These are phyloP conservation scores for Kodamaea sagamina DNA, from an alignment of 805 yeast genomes.

Conservation along the genomic window DNA sequence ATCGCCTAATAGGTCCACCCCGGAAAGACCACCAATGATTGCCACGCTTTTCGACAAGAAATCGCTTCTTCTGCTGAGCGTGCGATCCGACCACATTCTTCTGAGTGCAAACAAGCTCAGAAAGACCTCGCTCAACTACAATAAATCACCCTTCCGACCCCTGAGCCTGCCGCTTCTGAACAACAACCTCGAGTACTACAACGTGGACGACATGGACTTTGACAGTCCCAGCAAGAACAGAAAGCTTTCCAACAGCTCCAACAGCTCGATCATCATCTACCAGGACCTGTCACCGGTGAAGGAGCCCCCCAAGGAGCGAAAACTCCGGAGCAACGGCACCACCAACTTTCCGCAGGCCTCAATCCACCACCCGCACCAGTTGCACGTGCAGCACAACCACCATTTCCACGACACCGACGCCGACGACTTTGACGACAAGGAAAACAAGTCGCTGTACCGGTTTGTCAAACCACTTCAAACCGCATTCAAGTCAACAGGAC, in stretches of 20 bases:
- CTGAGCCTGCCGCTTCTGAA: constrained; percentile 15
- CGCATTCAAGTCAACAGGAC: constrained; percentile 76
- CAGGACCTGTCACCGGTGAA: constrained; percentile 23
- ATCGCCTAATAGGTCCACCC: constrained; percentile 30
- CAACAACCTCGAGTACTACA: constrained; percentile 24
- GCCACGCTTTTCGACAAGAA: constrained; percentile 4
- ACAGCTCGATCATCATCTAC: constrained; percentile 24
- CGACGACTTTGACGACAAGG: constrained; percentile 41
- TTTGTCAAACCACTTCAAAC: constrained; percentile 83
- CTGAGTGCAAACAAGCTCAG: constrained; percentile 15
- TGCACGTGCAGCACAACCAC: neutral
- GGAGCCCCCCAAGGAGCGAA: constrained; percentile 3
- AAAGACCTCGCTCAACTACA: constrained; percentile 16
- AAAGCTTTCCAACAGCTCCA: constrained; percentile 25
- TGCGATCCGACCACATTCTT: constrained; percentile 2
- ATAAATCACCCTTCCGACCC: constrained; percentile 18
- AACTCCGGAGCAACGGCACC: constrained; percentile 6
- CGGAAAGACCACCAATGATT: constrained; percentile 16
- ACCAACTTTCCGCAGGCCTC: constrained; percentile 5
- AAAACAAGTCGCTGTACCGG: constrained; percentile 50
- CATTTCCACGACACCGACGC: neutral
- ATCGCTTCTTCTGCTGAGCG: constrained; percentile 4
- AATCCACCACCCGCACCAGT: neutral
- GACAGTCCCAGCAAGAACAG: constrained; percentile 34
- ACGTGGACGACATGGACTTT: constrained; percentile 30